A percentile compares a stretch with the other conserved stretches of the same genome.
These are phyloP conservation scores for Pythium aquatile DNA, from an alignment of 352 stramenopile species.

Conservation along the genomic window DNA sequence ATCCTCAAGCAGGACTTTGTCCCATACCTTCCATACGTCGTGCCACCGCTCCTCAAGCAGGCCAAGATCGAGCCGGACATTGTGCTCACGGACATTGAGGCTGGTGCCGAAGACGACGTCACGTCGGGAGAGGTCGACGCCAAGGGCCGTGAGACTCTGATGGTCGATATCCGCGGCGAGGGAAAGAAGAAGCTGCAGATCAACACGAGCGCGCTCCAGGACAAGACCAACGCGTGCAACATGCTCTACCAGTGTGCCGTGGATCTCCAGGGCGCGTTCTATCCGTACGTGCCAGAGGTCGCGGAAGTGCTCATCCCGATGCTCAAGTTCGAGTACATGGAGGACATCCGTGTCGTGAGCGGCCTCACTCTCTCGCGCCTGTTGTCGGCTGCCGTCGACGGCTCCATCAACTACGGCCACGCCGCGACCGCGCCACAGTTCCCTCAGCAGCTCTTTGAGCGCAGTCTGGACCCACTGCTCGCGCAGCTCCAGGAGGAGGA, in stretches of 20 bases:
- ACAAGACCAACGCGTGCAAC: constrained; percentile 87
- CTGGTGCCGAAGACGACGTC: constrained; percentile 45
- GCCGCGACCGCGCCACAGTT: constrained; percentile 55
- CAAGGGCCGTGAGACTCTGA: constrained; percentile 72
- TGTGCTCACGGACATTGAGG: constrained; percentile 62
- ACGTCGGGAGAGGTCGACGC: constrained; percentile 50
- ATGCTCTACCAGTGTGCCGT: constrained; percentile 88
- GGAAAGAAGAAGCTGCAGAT: constrained; percentile 86
- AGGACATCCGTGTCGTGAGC: constrained; percentile 81
- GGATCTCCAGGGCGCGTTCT: constrained; percentile 80
- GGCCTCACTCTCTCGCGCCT: constrained; percentile 75
- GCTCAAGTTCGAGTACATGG: constrained; percentile 82
- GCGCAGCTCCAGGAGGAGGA: constrained; percentile 71
- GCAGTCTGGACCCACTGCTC: constrained; percentile 75
- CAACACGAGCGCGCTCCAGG: constrained; percentile 82
- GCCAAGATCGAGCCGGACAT: constrained; percentile 81
- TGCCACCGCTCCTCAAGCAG: constrained; percentile 80
- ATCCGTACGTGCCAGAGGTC: constrained; percentile 79
- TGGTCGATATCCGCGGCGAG: constrained; percentile 70
- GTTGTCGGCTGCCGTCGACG: constrained; percentile 68
- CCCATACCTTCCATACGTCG: constrained; percentile 80
- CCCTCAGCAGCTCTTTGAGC: constrained; percentile 80
- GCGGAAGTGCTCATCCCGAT: constrained; percentile 74
- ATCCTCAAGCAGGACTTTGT: constrained; percentile 88
- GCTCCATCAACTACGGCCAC: constrained; percentile 63